phyloP scores from a whole-genome alignment of 2,329 filamentous ascomycete genomes.

The Epichloe scottii region DNA sequence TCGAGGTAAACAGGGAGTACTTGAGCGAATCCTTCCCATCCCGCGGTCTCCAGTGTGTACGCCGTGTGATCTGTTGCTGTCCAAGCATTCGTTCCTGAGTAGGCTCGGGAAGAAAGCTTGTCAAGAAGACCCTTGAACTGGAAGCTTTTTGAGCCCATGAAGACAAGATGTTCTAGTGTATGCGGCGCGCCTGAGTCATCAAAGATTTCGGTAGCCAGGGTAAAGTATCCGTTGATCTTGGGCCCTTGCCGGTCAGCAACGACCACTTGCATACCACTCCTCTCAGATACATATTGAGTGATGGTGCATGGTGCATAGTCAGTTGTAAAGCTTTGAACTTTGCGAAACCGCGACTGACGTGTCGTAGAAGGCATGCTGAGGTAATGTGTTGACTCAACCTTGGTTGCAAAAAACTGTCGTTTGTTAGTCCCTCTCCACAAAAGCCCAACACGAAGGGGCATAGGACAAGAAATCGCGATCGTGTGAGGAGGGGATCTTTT shows the following conservation, averaged over 20 bases:
- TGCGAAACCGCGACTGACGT: slow-evolving; percentile 51
- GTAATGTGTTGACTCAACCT: neutral
- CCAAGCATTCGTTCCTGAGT: slow-evolving; percentile 93
- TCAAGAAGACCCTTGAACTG: slow-evolving; percentile 91
- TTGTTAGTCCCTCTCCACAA: neutral
- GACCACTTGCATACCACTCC: slow-evolving; percentile 88
- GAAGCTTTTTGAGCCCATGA: slow-evolving; percentile 88
- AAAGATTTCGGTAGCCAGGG: slow-evolving; percentile 90
- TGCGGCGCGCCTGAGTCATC: slow-evolving; percentile 92
- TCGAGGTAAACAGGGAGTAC: slow-evolving; percentile 92
- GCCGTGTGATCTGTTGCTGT: slow-evolving; percentile 93
- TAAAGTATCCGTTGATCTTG: slow-evolving; percentile 92
- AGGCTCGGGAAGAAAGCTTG: slow-evolving; percentile 84
- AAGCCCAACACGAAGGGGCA: neutral
- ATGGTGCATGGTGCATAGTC: slow-evolving; percentile 83
- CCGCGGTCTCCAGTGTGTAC: slow-evolving; percentile 88
- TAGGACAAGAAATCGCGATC: neutral
- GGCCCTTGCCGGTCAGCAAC: slow-evolving; percentile 87
- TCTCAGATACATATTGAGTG: slow-evolving; percentile 89
- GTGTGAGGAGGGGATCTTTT: neutral
- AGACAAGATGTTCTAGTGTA: slow-evolving; percentile 70
- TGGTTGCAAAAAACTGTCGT: neutral
- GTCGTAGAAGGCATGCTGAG: slow-evolving; percentile 3
- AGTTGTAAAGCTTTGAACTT: slow-evolving; percentile 72
- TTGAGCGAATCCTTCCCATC: slow-evolving; percentile 93